Evolutionary conservation across 116 monocot species (phyloP).

Genomic region (Dioscorea cayenensis): DNA sequence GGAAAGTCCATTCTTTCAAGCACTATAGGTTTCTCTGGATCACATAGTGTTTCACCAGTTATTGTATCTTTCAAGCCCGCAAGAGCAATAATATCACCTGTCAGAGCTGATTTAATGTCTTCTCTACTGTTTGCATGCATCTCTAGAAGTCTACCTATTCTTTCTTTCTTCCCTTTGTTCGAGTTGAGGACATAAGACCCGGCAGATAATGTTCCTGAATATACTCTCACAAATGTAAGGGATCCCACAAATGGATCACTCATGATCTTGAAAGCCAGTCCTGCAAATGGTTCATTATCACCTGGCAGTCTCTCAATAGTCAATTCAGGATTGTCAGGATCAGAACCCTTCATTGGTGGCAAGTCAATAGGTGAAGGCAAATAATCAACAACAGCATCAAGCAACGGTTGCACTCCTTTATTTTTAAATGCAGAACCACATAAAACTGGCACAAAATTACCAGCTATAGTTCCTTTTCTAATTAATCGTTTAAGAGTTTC

Average conservation of each 20-base stretch:
- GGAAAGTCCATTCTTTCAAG: conserved; percentile 99
- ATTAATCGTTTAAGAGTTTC: conserved; percentile 70
- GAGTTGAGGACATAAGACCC: conserved; percentile 93
- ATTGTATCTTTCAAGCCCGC: conserved; percentile 94
- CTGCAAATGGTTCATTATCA: conserved; percentile 88
- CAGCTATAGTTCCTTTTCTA: conserved; percentile 65
- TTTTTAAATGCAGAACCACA: conserved; percentile 99
- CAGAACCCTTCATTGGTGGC: conserved; percentile 91
- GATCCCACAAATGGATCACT: conserved; percentile 93
- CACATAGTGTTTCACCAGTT: conserved; percentile 91
- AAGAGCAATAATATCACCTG: conserved; percentile 93
- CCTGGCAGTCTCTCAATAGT: conserved; percentile 51
- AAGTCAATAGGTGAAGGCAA: conserved; percentile 90
- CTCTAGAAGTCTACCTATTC: conserved; percentile 89
- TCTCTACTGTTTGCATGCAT: conserved; percentile 99
- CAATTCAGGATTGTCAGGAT: conserved; percentile 66
- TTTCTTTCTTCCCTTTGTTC: conserved; percentile 92
- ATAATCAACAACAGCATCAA: conserved; percentile 97
- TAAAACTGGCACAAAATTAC: conserved; percentile 84
- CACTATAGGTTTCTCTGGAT: conserved; percentile 77
- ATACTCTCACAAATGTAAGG: conserved; percentile 85
- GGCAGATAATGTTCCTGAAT: conserved; percentile 72
- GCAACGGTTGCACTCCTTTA: conserved; percentile 92
- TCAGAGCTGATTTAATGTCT: conserved; percentile 61
- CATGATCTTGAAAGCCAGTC: conserved; percentile 99